Percentiles rank a stretch among this genome's conserved stretches.
These are phyloP conservation scores for Tolypocladium guangdongense DNA, from an alignment of 2,329 filamentous ascomycete species.

Conservation along the genomic window DNA sequence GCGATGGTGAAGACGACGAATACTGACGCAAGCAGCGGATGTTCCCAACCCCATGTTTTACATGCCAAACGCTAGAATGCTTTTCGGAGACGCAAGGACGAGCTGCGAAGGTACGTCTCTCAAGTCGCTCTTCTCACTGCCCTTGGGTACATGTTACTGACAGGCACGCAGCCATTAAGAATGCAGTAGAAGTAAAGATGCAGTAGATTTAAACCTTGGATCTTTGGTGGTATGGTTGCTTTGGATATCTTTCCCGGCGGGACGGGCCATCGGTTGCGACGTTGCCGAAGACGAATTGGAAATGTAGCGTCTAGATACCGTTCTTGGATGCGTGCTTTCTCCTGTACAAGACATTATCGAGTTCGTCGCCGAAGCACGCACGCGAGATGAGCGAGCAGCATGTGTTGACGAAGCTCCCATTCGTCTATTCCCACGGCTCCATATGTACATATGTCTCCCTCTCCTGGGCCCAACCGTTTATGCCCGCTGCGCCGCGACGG, in stretches of 20 bases:
- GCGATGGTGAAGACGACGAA: neutral
- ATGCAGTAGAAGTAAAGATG: slow-evolving; percentile 8
- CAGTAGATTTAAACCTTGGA: neutral
- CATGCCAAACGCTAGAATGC: slow-evolving; percentile 81
- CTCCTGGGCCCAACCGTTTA: slow-evolving; percentile 9
- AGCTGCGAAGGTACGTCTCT: slow-evolving; percentile 60
- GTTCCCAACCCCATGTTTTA: slow-evolving; percentile 91
- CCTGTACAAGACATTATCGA: neutral
- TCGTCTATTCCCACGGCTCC: slow-evolving; percentile 3
- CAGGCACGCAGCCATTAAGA: slow-evolving; percentile 6
- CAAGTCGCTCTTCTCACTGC: too few species aligned
- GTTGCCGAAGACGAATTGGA: neutral
- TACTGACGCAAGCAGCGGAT: slow-evolving; percentile 46
- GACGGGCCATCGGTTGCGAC: neutral
- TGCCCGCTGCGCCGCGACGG: slow-evolving; percentile 25
- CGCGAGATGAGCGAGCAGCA: too few species aligned
- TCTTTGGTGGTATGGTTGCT: neutral
- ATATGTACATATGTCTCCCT: slow-evolving; percentile 19
- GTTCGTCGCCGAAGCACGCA: neutral
- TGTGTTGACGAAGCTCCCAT: neutral
- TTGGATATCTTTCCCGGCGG: neutral
- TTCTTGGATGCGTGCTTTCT: neutral
- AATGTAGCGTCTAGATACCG: neutral
- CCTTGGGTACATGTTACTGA: neutral
- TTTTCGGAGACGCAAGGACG: slow-evolving; percentile 82